Evolutionary conservation across 768 basidiomycete species (phyloP).

Genomic region (Phlebiopsis flavidoalba): DNA sequence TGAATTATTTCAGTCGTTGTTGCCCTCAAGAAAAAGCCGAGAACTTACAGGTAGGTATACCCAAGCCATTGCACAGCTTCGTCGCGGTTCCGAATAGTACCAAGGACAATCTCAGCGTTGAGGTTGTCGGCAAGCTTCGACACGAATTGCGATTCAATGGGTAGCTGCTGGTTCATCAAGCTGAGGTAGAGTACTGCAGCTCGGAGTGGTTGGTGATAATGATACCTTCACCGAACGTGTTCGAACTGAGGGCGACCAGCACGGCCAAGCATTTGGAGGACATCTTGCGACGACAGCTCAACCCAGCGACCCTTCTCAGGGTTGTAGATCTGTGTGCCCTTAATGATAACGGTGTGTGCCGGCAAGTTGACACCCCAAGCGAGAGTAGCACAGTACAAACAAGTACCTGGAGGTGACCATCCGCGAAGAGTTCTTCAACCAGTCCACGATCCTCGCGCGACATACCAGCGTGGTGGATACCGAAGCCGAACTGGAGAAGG

Average conservation of each 20-base stretch:
- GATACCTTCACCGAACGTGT: constrained; percentile 95
- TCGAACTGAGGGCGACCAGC: constrained; percentile 97
- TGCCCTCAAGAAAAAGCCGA: constrained; percentile 3
- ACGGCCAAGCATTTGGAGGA: constrained; percentile 97
- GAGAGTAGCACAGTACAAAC: constrained; percentile 92
- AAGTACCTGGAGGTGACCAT: constrained; percentile 88
- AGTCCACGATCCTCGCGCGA: constrained; percentile 81
- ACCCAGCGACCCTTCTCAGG: constrained; percentile 98
- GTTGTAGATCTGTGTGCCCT: constrained; percentile 99
- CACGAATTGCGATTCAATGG: constrained; percentile 95
- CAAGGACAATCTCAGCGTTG: constrained; percentile 95
- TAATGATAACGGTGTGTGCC: constrained; percentile 97
- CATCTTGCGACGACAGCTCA: constrained; percentile 92
- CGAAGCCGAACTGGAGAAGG: constrained; percentile 93
- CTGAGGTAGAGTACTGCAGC: constrained; percentile 95
- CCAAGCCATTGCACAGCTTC: constrained; percentile 98
- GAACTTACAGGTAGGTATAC: constrained; percentile 85
- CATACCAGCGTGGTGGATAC: constrained; percentile 98
- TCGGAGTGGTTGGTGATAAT: constrained; percentile 98
- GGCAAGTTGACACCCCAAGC: constrained; percentile 99
- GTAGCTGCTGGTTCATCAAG: constrained; percentile 93
- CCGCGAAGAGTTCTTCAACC: constrained; percentile 92
- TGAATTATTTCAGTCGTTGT: constrained; percentile 9
- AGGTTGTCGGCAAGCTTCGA: constrained; percentile 89
- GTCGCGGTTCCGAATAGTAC: constrained; percentile 90